Conservation (phyloP, 2,329 filamentous ascomycete genomes). For the Coniochaeta ligniaria region DNA sequence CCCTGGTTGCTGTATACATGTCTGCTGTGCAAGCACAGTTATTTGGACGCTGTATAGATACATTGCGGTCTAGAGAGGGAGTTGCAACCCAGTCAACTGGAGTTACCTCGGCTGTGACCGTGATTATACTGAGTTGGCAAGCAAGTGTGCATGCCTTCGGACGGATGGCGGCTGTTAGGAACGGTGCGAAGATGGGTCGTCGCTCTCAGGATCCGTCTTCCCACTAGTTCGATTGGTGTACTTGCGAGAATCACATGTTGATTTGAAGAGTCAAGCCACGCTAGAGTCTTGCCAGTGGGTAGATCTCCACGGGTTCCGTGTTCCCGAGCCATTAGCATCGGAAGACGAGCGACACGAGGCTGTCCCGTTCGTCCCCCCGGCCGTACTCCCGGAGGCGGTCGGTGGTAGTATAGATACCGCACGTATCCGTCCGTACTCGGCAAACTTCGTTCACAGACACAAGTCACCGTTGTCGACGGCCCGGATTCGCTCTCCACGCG, state of each 20-base stretch:
- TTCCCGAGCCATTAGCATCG: neutral
- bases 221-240: too few species aligned
- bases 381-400: neutral
- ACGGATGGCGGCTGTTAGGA: neutral
- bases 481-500: neutral
- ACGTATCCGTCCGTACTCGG: neutral
- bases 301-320: too few species aligned
- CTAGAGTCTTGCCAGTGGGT: neutral
- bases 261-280: neutral
- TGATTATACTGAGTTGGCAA: neutral
- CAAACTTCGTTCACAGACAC: neutral
- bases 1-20: too few species aligned
- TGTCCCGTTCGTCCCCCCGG: neutral
- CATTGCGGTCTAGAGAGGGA: too few species aligned
- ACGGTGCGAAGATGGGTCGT: neutral
- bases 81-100: too few species aligned
- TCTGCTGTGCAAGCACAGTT: too few species aligned
- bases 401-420: neutral
- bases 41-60: too few species aligned
- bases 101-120: too few species aligned
- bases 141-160: neutral
- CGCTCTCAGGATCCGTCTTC: too few species aligned
- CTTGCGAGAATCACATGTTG: too few species aligned
- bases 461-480: neutral
- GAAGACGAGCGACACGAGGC: neutral